phyloP scores from a whole-genome alignment of 2,329 filamentous ascomycete species.

The Septoria linicola region DNA sequence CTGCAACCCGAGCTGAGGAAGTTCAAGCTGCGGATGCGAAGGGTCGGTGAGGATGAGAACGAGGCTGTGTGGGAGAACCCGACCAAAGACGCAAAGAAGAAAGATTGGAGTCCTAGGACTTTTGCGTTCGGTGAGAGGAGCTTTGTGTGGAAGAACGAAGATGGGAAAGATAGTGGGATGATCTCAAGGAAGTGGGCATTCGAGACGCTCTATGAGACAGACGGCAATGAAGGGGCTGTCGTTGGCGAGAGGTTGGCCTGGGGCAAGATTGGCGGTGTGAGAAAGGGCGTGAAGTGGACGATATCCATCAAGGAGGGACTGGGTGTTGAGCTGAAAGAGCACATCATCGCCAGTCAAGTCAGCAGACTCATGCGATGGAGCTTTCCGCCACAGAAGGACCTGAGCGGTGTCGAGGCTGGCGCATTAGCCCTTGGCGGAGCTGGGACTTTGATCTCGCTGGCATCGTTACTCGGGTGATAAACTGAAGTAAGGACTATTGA shows the following conservation, averaged over 20 bases:
- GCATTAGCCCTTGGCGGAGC: too few relatives aligned
- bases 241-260: conserved; percentile 5
- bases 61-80: conserved; percentile 4
- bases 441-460: too few relatives aligned
- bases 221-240: background rate
- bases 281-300: background rate
- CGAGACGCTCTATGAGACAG: conserved; percentile 8
- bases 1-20: background rate
- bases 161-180: conserved; percentile 3
- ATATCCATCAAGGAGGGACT: conserved; percentile 1
- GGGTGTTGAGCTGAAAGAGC: background rate
- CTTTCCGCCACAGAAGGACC: background rate
- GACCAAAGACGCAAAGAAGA: background rate
- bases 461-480: too few relatives aligned
- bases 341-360: conserved; percentile 6
- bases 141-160: conserved; percentile 9
- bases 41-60: background rate
- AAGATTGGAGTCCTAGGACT: conserved; percentile 3
- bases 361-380: conserved; percentile 6
- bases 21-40: conserved; percentile 9
- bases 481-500: too few relatives aligned
- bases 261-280: background rate
- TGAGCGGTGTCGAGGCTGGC: background rate
- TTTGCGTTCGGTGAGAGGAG: background rate
- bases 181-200: conserved; percentile 3